Evolutionary conservation across 192 early-diverging fungal genomes (phyloP).

Genomic region (Backusella tarrabulga): DNA sequence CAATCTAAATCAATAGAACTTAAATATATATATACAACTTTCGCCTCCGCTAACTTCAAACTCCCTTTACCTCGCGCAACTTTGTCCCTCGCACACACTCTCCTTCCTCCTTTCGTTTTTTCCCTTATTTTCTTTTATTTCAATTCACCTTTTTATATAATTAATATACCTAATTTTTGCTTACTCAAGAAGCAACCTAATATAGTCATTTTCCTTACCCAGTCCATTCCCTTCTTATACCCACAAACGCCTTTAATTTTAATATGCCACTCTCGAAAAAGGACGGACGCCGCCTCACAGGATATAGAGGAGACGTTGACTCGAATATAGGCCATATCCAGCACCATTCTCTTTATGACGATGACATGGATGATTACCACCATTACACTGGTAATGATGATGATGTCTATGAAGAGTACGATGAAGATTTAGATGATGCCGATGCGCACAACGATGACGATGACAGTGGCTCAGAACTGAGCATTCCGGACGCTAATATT

Average conservation of each 20-base stretch:
- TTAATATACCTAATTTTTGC: slow-evolving; percentile 1
- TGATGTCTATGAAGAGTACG: slow-evolving; percentile 37
- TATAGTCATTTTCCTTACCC: slow-evolving; percentile 5
- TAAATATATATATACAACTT: slow-evolving; percentile 9
- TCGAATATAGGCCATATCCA: background rate
- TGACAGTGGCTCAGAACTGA: slow-evolving; percentile 39
- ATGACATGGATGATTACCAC: slow-evolving; percentile 23
- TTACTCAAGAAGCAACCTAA: slow-evolving; percentile 4
- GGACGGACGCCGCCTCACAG: slow-evolving; percentile 18
- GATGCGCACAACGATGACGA: slow-evolving; percentile 33
- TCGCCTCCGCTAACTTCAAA: background rate
- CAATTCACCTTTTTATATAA: background rate
- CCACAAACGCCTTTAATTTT: background rate
- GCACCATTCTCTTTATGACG: slow-evolving; percentile 21
- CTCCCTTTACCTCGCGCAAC: background rate
- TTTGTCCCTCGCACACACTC: background rate
- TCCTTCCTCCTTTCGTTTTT: background rate
- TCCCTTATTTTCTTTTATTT: background rate
- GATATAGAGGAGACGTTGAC: slow-evolving; percentile 12
- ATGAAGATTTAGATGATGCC: slow-evolving; percentile 33
- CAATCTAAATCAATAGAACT: slow-evolving; percentile 9
- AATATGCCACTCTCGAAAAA: slow-evolving; percentile 8
- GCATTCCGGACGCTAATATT: slow-evolving; percentile 62
- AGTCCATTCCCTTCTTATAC: slow-evolving; percentile 7
- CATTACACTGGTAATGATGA: slow-evolving; percentile 36